Evolutionary conservation across 371 early-diverging fungal species (phyloP), one percentile per base, ranked within the genome.

Genomic region (Dichotomocladium elegans): DNA sequence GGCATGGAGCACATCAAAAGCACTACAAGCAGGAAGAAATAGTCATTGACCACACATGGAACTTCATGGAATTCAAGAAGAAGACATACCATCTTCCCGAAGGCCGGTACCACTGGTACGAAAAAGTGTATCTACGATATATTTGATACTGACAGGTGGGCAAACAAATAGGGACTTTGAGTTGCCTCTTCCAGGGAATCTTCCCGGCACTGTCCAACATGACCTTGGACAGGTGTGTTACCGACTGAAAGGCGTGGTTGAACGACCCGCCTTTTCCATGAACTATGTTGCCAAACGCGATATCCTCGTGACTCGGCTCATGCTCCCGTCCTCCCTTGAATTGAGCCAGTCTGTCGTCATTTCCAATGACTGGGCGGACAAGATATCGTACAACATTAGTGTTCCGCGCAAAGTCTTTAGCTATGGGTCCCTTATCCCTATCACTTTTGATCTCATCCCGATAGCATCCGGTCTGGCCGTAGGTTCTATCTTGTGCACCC

Each of bases 91-190:
- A 71, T 34, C 52, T 74, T 43, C 51, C 58, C 7, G 61, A 61
- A 60, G 78, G 74, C 0, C 61, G 62, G 33, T 63, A 74, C 24
- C 64, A 72, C 52, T 78, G 72, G 77, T 75, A 75, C 53, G 51
- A 45, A n/a, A 21, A 11, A 5, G 8, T 35, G 4, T 17, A 7
- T 5, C 3, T 15, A 37, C 9, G 3, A 7, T 7, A 6, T 11
- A 1, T 37, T 11, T 37, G 37, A 7, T 37, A 21, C 37, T 17
- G 17, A 37, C 21, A 17, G 37, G 37, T 7, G n/a, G 37, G 21
- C 15, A 37, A 2, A 37, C 21, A 17, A 33, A 21, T 34, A 74
- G 76, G 70, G 71, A 72, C 47, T 80, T 80, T 61, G 77, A 77
- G 55, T 46, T 77, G 9, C 70, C 74, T 12, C 47, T 80, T 19